Percentiles rank a stretch among this genome's conserved stretches.
These are phyloP conservation scores for Trichosporon faecale DNA, from an alignment of 1,284 basidiomycete species.

Conservation along the genomic window DNA sequence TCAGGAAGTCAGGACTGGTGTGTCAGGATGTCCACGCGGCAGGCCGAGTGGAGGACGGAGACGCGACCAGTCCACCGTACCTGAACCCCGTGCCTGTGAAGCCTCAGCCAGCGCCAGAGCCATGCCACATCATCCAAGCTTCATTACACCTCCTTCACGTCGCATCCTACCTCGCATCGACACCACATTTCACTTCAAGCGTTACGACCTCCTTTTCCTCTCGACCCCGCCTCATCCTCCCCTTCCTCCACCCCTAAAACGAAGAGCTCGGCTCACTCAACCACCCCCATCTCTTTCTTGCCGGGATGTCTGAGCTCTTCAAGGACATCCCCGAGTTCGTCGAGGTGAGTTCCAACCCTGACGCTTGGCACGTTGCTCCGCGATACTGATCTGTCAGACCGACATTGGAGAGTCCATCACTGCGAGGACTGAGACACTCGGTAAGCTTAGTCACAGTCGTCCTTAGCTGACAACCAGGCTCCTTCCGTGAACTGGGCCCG, in stretches of 20 bases:
- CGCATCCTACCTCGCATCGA: neutral
- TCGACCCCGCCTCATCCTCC: too few species aligned
- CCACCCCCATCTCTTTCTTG: neutral
- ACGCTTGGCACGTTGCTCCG: neutral
- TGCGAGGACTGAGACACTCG: conserved; percentile 85
- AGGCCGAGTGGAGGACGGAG: neutral
- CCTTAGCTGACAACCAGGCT: conserved; percentile 58
- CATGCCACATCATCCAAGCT: conserved; percentile 8
- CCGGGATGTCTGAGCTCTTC: conserved; percentile 54
- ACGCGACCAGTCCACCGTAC: neutral
- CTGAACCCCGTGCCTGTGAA: neutral
- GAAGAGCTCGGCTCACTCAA: conserved; percentile 5
- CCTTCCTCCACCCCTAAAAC: neutral
- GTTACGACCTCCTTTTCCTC: neutral
- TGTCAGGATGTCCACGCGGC: conserved; percentile 6
- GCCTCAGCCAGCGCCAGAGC: too few species aligned
- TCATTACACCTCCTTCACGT: neutral
- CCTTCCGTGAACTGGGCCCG: conserved; percentile 93
- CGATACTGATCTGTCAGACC: conserved; percentile 57
- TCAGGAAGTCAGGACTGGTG: neutral
- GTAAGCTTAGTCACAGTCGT: conserved; percentile 57
- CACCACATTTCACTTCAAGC: neutral
- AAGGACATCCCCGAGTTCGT: conserved; percentile 68
- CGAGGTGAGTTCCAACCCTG: conserved; percentile 55
- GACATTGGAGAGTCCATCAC: conserved; percentile 86